These are phyloP conservation scores for Hypoxylon lienhwacheense DNA, from an alignment of 495 filamentous ascomycete species.

Conservation along the genomic window DNA sequence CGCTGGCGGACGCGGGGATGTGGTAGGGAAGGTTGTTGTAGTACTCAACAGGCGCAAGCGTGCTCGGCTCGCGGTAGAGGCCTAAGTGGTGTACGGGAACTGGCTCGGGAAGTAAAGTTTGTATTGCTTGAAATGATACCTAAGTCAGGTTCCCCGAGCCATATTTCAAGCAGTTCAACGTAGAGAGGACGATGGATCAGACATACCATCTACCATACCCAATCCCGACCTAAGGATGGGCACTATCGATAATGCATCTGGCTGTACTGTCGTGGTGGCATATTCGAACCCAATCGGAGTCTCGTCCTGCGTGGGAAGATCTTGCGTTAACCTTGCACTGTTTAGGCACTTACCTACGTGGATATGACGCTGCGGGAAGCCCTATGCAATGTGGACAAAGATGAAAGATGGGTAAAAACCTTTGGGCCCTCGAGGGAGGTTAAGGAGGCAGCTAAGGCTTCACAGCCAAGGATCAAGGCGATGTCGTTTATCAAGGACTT, in stretches of 20 bases:
- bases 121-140: conserved; percentile 60
- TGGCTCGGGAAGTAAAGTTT: conserved; percentile 76
- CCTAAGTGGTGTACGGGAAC: conserved; percentile 92
- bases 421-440: conserved; percentile 48
- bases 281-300: conserved; percentile 77
- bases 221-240: conserved; percentile 89
- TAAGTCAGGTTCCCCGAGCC: conserved; percentile 3
- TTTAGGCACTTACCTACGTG: not conserved
- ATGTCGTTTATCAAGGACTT: conserved; percentile 85
- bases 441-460: conserved; percentile 74
- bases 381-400: not conserved
- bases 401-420: conserved; percentile 37
- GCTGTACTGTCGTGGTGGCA: conserved; percentile 58
- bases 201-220: conserved; percentile 79
- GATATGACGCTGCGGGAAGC: not conserved
- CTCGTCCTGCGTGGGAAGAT: conserved; percentile 54
- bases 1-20: conserved; percentile 33
- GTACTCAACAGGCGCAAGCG: conserved; percentile 91
- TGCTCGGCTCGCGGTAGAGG: conserved; percentile 83
- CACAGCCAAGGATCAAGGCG: conserved; percentile 74
- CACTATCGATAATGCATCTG: conserved; percentile 73
- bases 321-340: conserved; percentile 2
- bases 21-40: conserved; percentile 96
- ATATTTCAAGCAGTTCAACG: not conserved
- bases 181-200: not conserved